These are phyloP conservation scores for Trebouxia sp. DNA, from an alignment of 139 green algal species.

Conservation along the genomic window DNA sequence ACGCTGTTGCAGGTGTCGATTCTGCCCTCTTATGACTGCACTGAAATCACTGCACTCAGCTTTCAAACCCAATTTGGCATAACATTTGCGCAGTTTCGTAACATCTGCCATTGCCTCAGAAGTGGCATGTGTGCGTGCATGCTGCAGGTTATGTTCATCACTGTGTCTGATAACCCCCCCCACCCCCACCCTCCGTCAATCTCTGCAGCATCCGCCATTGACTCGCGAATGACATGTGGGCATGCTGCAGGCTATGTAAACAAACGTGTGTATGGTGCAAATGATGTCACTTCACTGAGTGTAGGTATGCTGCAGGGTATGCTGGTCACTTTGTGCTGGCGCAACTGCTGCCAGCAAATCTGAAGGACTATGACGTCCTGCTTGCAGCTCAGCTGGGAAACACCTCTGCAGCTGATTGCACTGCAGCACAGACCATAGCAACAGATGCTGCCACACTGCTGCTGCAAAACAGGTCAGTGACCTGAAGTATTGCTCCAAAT, in stretches of 20 bases:
- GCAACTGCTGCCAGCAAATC: not conserved
- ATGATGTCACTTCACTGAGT: not conserved
- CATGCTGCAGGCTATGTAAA: too few species aligned
- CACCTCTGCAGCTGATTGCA: not conserved
- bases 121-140: too few species aligned
- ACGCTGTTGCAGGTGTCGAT: slow-evolving; percentile 1
- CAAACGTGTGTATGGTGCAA: too few species aligned
- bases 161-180: too few species aligned
- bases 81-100: too few species aligned
- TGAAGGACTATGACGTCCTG: slow-evolving; percentile 27
- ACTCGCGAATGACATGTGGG: too few species aligned
- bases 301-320: not conserved
- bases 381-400: slow-evolving; percentile 7
- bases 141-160: too few species aligned
- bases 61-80: too few species aligned
- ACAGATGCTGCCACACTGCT: not conserved
- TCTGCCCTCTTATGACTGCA: not conserved
- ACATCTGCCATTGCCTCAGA: too few species aligned
- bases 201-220: too few species aligned
- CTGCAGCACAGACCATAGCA: not conserved
- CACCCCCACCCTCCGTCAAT: too few species aligned
- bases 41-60: too few species aligned
- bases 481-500: not conserved
- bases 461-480: slow-evolving; percentile 22
- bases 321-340: slow-evolving; percentile 24